Evolutionary conservation across 345 rosid genomes (phyloP), one percentile per base, ranked within the genome.

Genomic region (Brassica juncea): DNA sequence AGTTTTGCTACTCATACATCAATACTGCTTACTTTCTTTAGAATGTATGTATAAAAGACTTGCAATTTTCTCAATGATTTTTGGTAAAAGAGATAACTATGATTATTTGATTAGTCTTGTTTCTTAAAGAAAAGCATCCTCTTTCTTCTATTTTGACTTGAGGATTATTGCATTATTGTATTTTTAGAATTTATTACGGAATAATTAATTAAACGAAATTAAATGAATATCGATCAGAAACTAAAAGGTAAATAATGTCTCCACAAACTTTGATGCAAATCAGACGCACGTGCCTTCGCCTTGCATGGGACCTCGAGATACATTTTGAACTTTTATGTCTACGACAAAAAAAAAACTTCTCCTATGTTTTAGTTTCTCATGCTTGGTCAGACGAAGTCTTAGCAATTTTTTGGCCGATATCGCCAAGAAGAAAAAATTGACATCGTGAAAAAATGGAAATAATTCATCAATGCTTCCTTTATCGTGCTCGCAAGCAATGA

Each of bases 241-340:
- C 64, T 39, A 61, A 68, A 75, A 80, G 72, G 73, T 55, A 10
- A 42, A 75, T 73, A 68, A 57, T 63, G 72, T 83, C 66, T 80
- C 74, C 69, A 82, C 88, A 68, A 78, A 83, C 87, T 89, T 81
- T 84, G 83, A 85, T 84, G 93, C 80, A 82, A 68, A 77, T 42
- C 68, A 72, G 58, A 77, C 79, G 85, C 93, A 87, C 93, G 89
- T 87, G 93, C 82, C 66, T 28, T 83, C 84, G 89, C 82, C 47
- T 79, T 81, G 71, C 73, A 28, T 72, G 84, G 85, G 69, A 70
- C 77, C 62, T 75, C 65, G 69, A 30, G 35, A 71, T 75, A 74
- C 37, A 63, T 35, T 35, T 65, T 75, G 72, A 70, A 55, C 54
- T 58, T 70, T 7, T 39, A n/a, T 30, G 57, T n/a, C 14, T 49